Evolutionary conservation across 495 filamentous ascomycete genomes (phyloP).

Genomic region (Trichocladium antarcticum): DNA sequence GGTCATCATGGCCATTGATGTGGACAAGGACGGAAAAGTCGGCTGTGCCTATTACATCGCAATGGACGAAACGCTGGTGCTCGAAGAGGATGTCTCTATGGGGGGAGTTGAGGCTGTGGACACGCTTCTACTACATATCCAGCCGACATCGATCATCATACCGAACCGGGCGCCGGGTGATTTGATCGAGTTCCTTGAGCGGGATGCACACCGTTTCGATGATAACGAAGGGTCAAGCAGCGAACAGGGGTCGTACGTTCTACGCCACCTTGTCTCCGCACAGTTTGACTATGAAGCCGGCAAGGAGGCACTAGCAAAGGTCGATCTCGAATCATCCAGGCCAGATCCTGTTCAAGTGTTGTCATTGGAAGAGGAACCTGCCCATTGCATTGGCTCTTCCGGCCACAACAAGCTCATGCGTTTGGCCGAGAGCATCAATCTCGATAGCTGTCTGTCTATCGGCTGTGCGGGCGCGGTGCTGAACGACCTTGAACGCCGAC

Average conservation of each 20-base stretch:
- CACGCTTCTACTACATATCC: constrained; percentile 60
- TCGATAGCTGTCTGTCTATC: constrained; percentile 52
- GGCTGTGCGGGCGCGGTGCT: constrained; percentile 83
- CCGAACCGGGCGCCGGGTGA: constrained; percentile 58
- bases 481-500: constrained; percentile 62
- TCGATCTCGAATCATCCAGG: constrained; percentile 40
- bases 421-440: constrained; percentile 61
- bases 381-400: constrained; percentile 39
- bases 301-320: constrained; percentile 52
- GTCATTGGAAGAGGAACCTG: constrained; percentile 37
- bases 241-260: constrained; percentile 47
- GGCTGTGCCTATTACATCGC: constrained; percentile 84
- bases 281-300: constrained; percentile 68
- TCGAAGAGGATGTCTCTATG: constrained; percentile 71
- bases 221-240: constrained; percentile 17
- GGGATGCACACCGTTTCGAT: constrained; percentile 29
- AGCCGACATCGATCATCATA: constrained; percentile 70
- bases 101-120: constrained; percentile 62
- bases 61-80: constrained; percentile 58
- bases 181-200: constrained; percentile 38
- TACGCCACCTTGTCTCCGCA: constrained; percentile 60
- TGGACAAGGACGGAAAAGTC: constrained; percentile 57
- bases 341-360: constrained; percentile 47
- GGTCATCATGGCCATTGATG: constrained; percentile 75
- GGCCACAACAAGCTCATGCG: constrained; percentile 58